Base-by-base conservation (phyloP, 148 eudicot species). In the Persicaria tinctoria region DNA sequence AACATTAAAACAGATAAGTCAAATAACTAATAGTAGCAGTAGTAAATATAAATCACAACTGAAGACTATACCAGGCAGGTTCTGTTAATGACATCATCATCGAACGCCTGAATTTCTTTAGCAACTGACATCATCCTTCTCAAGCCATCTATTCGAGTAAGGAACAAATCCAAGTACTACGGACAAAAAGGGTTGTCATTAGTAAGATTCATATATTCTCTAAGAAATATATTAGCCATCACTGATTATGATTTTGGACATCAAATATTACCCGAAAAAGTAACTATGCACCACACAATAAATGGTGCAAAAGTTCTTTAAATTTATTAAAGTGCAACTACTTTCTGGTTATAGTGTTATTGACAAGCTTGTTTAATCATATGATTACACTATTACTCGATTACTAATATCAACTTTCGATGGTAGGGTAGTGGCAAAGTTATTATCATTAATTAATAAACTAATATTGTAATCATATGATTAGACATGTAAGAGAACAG, bases 91-190 rank as follows among this genome's bases (percentile, higher is more conserved):
- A 84, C 72, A 76, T 88, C 82, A 81, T 79, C 87, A 73, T 90
- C 90, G 74, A 85, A 73, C 53, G 76, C 86, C 73, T 82, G 91
- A 80, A 76, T 77, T 85, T 86, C 84, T 73, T 75, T 87, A 82
- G 90, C 83, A 76, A 69, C 75, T 59, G 86, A 83, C 51, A 92
- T 85, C 79, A 89, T 92, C 82, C 98, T 83, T 81, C 98, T 88
- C 79, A 95, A 79, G 80, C 97, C 97, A 86, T 95, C 98, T 69
- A 92, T 79, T 79, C 97, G 89, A 17, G 97, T 90, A 46, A 92
- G 92, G 82, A 86, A 95, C 77, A 95, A 70, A 83, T 95, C 91
- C 78, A 89, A 78, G 84, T 95, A 95, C 98, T 94, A 91, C 76
- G 83, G 47, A 47, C 18, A 79, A 70, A n/a, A 76, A 70, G 38